phyloP scores from a whole-genome alignment of 106 monocot genomes.

The Allium fistulosum region DNA sequence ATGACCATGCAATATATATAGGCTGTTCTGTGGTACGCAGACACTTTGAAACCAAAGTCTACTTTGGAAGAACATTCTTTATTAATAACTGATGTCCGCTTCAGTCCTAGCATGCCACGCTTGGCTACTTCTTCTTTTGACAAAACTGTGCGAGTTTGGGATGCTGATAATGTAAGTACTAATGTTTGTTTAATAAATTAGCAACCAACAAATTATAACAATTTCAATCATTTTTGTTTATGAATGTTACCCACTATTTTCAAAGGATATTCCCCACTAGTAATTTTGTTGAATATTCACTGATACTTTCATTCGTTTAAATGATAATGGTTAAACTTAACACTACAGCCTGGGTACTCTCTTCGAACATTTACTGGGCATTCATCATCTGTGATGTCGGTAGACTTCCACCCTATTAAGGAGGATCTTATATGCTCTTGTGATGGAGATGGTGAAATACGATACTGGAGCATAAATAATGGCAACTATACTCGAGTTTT shows the following conservation, averaged over 20 bases:
- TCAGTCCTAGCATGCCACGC: conserved; percentile 79
- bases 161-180: conserved; percentile 81
- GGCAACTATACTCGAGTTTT: conserved; percentile 72
- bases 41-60: conserved; percentile 58
- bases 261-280: neutral
- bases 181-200: conserved; percentile 29
- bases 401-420: conserved; percentile 87
- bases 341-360: conserved; percentile 75
- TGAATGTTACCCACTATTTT: neutral
- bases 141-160: conserved; percentile 91
- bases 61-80: conserved; percentile 67
- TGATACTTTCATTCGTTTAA: too few species aligned
- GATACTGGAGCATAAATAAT: conserved; percentile 94
- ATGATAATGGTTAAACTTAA: neutral
- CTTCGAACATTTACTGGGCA: conserved; percentile 95
- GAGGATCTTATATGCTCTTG: conserved; percentile 97
- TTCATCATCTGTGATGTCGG: conserved; percentile 83
- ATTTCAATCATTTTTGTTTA: neutral
- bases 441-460: conserved; percentile 85
- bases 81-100: conserved; percentile 71
- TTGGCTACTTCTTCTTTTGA: conserved; percentile 90
- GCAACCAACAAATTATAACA: neutral
- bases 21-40: conserved; percentile 77
- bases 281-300: neutral
- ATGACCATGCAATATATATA: conserved; percentile 31